These are phyloP conservation scores for Cutaneotrichosporon sp. DNA, from an alignment of 1,284 basidiomycete genomes.

Conservation along the genomic window DNA sequence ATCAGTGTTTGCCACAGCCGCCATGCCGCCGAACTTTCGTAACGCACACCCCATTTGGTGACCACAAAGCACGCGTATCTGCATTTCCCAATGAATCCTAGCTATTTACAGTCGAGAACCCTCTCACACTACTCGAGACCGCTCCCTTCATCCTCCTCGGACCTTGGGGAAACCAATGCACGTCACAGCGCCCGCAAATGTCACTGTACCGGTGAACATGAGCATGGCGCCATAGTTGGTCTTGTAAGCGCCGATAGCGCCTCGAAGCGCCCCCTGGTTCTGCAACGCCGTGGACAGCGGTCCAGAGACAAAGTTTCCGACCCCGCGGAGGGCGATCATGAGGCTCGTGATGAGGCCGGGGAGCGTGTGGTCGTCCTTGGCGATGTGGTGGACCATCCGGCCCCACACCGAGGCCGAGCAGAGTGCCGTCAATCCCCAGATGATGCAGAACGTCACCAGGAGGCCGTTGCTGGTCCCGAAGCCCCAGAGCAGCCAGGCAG, in stretches of 20 bases:
- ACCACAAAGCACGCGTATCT: too few relatives aligned
- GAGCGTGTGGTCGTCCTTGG: conserved; percentile 42
- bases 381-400: conserved; percentile 14
- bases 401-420: conserved; percentile 27
- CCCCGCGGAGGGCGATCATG: conserved; percentile 44
- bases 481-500: conserved; percentile 40
- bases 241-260: conserved; percentile 44
- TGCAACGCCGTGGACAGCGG: conserved; percentile 41
- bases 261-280: conserved; percentile 27
- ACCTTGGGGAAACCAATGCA: neutral
- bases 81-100: too few relatives aligned
- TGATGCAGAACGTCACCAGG: conserved; percentile 34
- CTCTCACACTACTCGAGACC: too few relatives aligned
- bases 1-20: too few relatives aligned
- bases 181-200: neutral
- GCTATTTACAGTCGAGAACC: too few relatives aligned
- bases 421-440: conserved; percentile 37
- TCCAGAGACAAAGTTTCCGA: conserved; percentile 50
- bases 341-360: conserved; percentile 41
- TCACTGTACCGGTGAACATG: conserved; percentile 21
- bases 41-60: too few relatives aligned
- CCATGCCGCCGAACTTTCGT: too few relatives aligned
- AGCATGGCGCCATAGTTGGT: conserved; percentile 39
- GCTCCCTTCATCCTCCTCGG: neutral
- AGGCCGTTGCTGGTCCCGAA: conserved; percentile 39